These are phyloP conservation scores for Ophiocordyceps unilateralis DNA, from an alignment of 2,329 filamentous ascomycete genomes.

Conservation along the genomic window DNA sequence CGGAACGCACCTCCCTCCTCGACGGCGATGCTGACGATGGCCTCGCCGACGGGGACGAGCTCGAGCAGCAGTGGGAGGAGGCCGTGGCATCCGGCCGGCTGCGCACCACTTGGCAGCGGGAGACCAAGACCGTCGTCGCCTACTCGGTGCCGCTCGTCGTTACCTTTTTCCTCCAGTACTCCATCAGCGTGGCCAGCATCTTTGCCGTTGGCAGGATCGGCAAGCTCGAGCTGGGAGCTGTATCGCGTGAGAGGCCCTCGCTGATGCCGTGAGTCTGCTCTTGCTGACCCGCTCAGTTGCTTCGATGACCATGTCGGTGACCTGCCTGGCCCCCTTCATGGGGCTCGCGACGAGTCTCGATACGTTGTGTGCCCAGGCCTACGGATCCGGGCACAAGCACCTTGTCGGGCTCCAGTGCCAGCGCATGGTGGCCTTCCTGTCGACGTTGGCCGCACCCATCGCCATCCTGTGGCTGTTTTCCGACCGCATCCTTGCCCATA, in stretches of 20 bases:
- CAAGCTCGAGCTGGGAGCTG: constrained; percentile 34
- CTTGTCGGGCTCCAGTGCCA: constrained; percentile 73
- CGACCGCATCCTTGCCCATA: constrained; percentile 39
- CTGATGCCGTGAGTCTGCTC: not conserved
- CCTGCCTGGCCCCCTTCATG: constrained; percentile 60
- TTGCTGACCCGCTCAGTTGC: constrained; percentile 13
- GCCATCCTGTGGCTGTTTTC: constrained; percentile 53
- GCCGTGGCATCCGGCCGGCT: constrained; percentile 69
- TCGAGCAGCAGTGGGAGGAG: constrained; percentile 68
- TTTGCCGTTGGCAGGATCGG: constrained; percentile 65
- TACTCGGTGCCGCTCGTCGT: constrained; percentile 53
- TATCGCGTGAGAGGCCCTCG: constrained; percentile 14
- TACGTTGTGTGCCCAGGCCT: constrained; percentile 85
- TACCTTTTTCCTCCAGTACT: constrained; percentile 69
- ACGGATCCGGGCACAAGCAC: constrained; percentile 77
- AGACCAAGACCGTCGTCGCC: constrained; percentile 60
- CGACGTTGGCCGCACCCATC: constrained; percentile 55
- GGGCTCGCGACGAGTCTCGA: constrained; percentile 82
- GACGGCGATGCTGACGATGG: constrained; percentile 8
- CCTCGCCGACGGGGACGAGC: constrained; percentile 26
- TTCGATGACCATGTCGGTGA: constrained; percentile 68
- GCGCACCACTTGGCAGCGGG: constrained; percentile 79
- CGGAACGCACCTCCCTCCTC: not conserved
- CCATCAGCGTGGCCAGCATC: constrained; percentile 64
- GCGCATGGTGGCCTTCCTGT: constrained; percentile 65